Base-by-base conservation (phyloP, 139 green algal genomes). In the Nannochloris sp. region DNA sequence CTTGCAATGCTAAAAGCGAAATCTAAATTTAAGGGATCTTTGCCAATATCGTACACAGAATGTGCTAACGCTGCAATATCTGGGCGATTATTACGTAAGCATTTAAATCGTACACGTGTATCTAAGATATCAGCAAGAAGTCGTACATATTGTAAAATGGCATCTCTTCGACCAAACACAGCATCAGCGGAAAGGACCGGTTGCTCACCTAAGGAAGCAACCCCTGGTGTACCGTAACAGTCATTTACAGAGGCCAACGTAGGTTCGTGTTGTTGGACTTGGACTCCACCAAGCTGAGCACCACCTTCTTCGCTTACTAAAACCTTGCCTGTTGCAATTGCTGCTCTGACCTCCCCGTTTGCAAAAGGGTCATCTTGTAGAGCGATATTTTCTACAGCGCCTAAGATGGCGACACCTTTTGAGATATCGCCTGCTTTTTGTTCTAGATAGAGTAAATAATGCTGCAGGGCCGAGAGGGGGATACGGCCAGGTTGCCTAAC, bases 321-420 rank as follows among this genome's bases (percentile, higher is more conserved):
- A 29, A 64, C 25, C 12, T 25, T 25, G 6, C 32, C n/a, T 24
- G 23, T 29, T 32, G 56, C 23, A 47, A 64, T 48, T 19, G 30
- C 19, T 54, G 30, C 23, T 24, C 14, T 47, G 19, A 64, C 56
- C 6, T 23, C 30, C 32, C 12, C 23, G n/a, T 64, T 25, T 29
- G 15, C 23, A 54, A 64, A 64, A 7, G 56, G 56, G 32, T 64
- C 56, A 13, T 25, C 56, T 25, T 64, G 56, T 32, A 64, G 25
- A 30, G 32, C 56, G n/a, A 57, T 54, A 13, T 64, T 25, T 10
- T 25, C 56, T 14, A 25, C n/a, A 14, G n/a, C 29, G 10, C 30
- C 23, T 12, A 57, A 23, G 9, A 59, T 19, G 12, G 32, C 10
- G 46, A 54, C 56, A 12, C n/a, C 37, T 10, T 25, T 12, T 32